Conservation (phyloP, 805 yeast genomes). For the Kuraishia piskuri region DNA sequence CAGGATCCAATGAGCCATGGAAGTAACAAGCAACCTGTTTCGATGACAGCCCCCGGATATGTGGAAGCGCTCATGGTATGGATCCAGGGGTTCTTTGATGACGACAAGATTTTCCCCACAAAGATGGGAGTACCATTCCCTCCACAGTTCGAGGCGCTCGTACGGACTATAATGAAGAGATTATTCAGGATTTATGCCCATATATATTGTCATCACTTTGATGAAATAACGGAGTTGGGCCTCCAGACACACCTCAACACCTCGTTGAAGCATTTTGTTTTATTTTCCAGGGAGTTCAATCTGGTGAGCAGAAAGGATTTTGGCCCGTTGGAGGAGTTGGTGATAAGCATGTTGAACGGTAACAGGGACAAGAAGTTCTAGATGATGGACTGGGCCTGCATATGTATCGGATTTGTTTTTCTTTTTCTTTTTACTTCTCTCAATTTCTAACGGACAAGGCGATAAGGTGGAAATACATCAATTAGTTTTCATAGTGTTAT, state of each 20-base stretch:
- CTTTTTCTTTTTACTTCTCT: not conserved
- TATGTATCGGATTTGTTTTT: not conserved
- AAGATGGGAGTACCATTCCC: conserved; percentile 91
- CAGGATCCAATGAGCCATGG: conserved; percentile 53
- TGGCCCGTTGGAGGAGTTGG: conserved; percentile 87
- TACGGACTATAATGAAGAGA: conserved; percentile 83
- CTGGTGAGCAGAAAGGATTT: conserved; percentile 73
- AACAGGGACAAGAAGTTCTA: conserved; percentile 8
- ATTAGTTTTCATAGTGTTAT: not conserved
- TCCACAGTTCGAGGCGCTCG: conserved; percentile 66
- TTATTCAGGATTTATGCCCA: conserved; percentile 94
- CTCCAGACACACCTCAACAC: conserved; percentile 90
- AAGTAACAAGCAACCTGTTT: conserved; percentile 56
- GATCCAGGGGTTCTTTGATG: conserved; percentile 90
- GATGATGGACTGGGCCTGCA: not conserved
- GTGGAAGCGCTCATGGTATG: conserved; percentile 90
- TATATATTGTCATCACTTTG: conserved; percentile 95
- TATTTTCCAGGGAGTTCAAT: conserved; percentile 78
- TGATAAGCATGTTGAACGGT: conserved; percentile 50
- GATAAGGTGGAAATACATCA: not conserved
- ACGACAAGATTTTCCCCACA: conserved; percentile 83
- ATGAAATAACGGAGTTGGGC: conserved; percentile 87
- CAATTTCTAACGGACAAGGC: not conserved
- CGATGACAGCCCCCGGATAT: conserved; percentile 90
- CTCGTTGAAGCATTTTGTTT: conserved; percentile 85